These are phyloP conservation scores for Penicillium paxilli DNA, from an alignment of 495 filamentous ascomycete genomes.

Conservation along the genomic window DNA sequence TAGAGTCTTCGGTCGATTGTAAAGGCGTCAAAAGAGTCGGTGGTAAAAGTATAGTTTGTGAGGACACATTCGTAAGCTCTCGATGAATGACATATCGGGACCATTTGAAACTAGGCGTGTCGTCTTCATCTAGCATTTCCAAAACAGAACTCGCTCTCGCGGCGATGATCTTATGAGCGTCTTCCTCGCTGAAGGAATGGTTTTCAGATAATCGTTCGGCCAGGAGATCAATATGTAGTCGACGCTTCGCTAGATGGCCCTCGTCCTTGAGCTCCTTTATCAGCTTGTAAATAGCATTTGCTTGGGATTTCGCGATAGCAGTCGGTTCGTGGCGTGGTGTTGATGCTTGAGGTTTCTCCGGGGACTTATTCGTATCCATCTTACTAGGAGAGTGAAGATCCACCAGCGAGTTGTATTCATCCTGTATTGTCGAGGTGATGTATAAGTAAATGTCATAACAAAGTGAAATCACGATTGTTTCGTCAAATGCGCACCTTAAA, in stretches of 20 bases:
- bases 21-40: conserved; percentile 37
- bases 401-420: conserved; percentile 40
- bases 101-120: conserved; percentile 39
- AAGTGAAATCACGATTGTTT: background rate
- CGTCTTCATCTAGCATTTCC: conserved; percentile 39
- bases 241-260: conserved; percentile 46
- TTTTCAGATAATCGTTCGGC: conserved; percentile 21
- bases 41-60: conserved; percentile 23
- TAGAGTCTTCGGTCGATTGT: conserved; percentile 33
- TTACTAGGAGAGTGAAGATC: conserved; percentile 25
- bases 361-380: conserved; percentile 24
- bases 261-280: conserved; percentile 39
- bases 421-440: conserved; percentile 25
- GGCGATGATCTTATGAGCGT: conserved; percentile 38
- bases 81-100: conserved; percentile 47
- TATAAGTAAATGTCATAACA: conserved; percentile 5
- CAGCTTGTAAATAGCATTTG: conserved; percentile 37
- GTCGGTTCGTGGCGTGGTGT: conserved; percentile 29
- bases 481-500: conserved; percentile 47
- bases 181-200: conserved; percentile 26
- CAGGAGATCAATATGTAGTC: conserved; percentile 40
- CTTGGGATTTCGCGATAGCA: conserved; percentile 34
- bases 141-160: conserved; percentile 33
- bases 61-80: conserved; percentile 36
- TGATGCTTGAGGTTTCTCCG: conserved; percentile 22